Percentiles rank a stretch among this genome's conserved stretches.
These are phyloP conservation scores for Orychophragmus violaceus DNA, from an alignment of 345 rosid species.

Conservation along the genomic window DNA sequence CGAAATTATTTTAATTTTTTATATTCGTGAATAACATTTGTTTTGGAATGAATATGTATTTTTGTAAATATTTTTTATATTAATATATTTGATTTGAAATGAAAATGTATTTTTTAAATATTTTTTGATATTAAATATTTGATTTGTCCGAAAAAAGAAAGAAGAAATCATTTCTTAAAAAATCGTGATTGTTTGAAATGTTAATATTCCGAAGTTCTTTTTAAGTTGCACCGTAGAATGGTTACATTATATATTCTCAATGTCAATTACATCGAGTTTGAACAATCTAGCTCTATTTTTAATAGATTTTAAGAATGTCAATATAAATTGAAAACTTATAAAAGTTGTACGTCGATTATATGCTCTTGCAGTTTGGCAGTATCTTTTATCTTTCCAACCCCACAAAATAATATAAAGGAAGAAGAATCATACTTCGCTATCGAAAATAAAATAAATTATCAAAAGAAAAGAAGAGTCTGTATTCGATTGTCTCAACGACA, in stretches of 20 bases:
- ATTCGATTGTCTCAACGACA: conserved; percentile 27
- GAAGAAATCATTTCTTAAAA: background rate
- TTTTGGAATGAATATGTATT: too few relatives aligned
- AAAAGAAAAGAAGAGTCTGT: background rate
- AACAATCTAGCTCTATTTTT: background rate
- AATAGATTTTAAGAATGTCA: background rate
- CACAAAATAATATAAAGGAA: background rate
- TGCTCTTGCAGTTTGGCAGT: conserved; percentile 10
- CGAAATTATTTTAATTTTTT: too few relatives aligned
- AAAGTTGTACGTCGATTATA: background rate
- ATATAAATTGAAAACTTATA: background rate
- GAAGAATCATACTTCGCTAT: conserved; percentile 21
- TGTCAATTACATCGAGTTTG: background rate
- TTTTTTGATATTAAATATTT: too few relatives aligned
- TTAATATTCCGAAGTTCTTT: conserved; percentile 2
- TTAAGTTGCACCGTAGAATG: conserved; percentile 16
- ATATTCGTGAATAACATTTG: too few relatives aligned
- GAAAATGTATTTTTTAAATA: too few relatives aligned
- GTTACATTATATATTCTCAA: conserved; percentile 10
- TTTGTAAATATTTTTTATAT: too few relatives aligned
- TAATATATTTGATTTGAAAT: too few relatives aligned
- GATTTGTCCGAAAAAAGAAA: too few relatives aligned
- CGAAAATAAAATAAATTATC: background rate
- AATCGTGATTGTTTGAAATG: background rate
- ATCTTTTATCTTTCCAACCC: conserved; percentile 14